Evolutionary conservation across 192 early-diverging fungal genomes (phyloP), one percentile per base, ranked within the genome.

Genomic region (Rhizoclosmatium sp.): DNA sequence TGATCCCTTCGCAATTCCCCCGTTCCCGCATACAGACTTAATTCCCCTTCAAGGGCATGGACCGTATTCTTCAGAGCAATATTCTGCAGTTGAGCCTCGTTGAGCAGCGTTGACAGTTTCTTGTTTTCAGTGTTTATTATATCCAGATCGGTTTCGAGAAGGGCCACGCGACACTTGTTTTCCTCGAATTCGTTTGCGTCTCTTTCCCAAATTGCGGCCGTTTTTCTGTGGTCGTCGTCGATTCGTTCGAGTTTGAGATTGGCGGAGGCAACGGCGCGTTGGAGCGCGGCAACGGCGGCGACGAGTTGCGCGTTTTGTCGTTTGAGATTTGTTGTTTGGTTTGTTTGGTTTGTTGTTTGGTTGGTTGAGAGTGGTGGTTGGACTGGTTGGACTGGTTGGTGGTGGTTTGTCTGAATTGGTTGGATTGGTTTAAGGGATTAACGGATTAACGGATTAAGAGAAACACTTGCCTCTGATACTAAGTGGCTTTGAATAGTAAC

Each of bases 131-230:
- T 46, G n/a, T 69, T 46, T 16, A 41, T 14, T 12, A 39, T 21
- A 39, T 16, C 2, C 14, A 71, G 19, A 41, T 71, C 69, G 21
- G 48, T n/a, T 39, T 49, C 51, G 12, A 76, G 58, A 4, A 76
- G 75, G 1, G 9, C 23, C 31, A 66, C 47, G 16, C 75, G 61
- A 10, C 14, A 19, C 47, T 42, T 71, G 69, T 69, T 79, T 4
- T 79, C 78, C 45, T 79, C 78, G 45, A 59, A 79, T 46, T 79
- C 78, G 14, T 49, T 54, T 64, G 51, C 71, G 21, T 79, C 78
- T 9, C 47, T 9, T 21, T 79, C 68, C 75, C 75, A 76, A 21
- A 5, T n/a, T 3, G 12, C 49, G n/a, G 54, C 9, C 3, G 16
- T 45, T 49, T 56, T 19, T 47, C 54, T 46, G 19, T 54, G 51